Percentiles rank a stretch among this genome's conserved stretches.
Conservation (phyloP, 2,329 filamentous ascomycete genomes). For the Ceratocystis cubensis region DNA sequence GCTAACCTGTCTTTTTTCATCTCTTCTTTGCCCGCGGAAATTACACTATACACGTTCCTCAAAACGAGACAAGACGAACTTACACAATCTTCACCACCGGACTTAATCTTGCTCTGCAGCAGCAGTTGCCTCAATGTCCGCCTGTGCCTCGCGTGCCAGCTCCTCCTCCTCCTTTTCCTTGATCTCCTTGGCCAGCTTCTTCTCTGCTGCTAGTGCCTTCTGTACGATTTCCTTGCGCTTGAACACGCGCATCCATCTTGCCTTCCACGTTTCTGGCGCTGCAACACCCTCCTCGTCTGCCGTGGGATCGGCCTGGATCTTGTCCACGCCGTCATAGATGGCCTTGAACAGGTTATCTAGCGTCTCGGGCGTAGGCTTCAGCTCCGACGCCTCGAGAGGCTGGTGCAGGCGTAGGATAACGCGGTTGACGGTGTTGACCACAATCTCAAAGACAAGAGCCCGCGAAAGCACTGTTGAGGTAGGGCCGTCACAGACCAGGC, state of each 20-base stretch:
- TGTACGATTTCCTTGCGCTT: slow-evolving; percentile 71
- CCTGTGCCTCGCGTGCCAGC: slow-evolving; percentile 30
- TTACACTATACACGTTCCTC: background rate
- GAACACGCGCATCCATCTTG: slow-evolving; percentile 78
- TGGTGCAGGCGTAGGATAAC: slow-evolving; percentile 16
- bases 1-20: background rate
- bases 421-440: slow-evolving; percentile 63
- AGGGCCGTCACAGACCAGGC: slow-evolving; percentile 37
- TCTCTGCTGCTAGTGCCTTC: slow-evolving; percentile 44
- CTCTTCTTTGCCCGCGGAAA: background rate
- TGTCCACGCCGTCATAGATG: slow-evolving; percentile 49
- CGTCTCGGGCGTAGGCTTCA: slow-evolving; percentile 8
- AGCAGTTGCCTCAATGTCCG: slow-evolving; percentile 17
- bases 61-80: background rate
- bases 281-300: slow-evolving; percentile 39
- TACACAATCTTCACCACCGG: background rate
- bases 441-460: slow-evolving; percentile 76
- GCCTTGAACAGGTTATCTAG: slow-evolving; percentile 36
- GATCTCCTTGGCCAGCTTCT: slow-evolving; percentile 17
- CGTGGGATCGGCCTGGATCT: slow-evolving; percentile 58
- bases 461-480: slow-evolving; percentile 58
- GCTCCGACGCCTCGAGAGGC: slow-evolving; percentile 14
- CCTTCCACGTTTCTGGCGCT: slow-evolving; percentile 63
- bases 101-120: slow-evolving; percentile 9
- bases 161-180: slow-evolving; percentile 19